Evolutionary conservation across 2,329 filamentous ascomycete genomes (phyloP).

Genomic region (Cladosporium cucumerinum): DNA sequence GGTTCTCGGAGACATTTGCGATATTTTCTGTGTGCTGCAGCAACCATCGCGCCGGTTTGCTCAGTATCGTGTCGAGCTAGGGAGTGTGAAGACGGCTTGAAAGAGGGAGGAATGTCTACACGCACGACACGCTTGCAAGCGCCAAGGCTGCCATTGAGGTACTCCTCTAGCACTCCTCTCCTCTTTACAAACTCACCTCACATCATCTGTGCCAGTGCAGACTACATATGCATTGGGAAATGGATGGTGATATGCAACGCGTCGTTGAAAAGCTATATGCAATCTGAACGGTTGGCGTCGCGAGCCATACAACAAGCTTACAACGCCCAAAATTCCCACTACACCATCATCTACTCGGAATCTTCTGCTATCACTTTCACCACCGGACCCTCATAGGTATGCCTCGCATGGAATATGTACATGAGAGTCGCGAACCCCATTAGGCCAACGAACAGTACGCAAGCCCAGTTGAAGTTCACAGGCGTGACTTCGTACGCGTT

Average conservation of each 20-base stretch:
- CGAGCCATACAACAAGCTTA: background rate
- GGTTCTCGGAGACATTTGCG: background rate
- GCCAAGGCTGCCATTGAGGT: background rate
- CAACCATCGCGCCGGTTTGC: no score
- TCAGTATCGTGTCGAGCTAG: no score
- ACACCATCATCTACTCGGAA: background rate
- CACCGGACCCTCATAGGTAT: constrained; percentile 22
- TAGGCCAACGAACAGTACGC: constrained; percentile 40
- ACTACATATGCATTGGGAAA: no score
- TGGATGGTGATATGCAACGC: no score
- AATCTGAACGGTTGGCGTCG: no score
- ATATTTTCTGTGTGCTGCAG: background rate
- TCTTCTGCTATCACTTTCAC: constrained; percentile 13
- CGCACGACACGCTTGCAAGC: no score
- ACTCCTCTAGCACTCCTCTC: no score
- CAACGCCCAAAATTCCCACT: background rate
- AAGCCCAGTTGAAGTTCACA: constrained; percentile 50
- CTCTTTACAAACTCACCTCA: background rate
- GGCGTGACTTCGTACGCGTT: constrained; percentile 34
- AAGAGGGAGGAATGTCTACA: background rate
- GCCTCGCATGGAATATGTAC: constrained; percentile 17
- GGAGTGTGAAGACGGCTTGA: background rate
- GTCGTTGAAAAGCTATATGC: no score
- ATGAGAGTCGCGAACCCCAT: constrained; percentile 21
- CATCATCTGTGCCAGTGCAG: no score